Conservation (phyloP, 1,284 basidiomycete genomes). For the Acaromyces ingoldii region DNA sequence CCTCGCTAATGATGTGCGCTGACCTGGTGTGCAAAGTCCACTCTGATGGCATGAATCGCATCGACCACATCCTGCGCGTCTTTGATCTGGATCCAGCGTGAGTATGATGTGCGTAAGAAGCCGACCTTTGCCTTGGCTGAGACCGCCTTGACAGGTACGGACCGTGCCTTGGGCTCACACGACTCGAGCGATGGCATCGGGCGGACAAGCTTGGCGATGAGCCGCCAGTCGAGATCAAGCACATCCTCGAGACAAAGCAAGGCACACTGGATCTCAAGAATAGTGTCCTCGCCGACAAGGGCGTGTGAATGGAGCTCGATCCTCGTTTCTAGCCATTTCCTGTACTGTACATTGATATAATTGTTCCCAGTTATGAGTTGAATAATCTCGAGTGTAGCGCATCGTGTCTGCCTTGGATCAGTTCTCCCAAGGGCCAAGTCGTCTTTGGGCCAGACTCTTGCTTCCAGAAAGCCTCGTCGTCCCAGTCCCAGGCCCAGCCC, state of each 20-base stretch:
- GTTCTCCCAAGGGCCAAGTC: constrained; percentile 88
- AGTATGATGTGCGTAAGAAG: constrained; percentile 3
- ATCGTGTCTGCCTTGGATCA: constrained; percentile 82
- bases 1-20: constrained; percentile 11
- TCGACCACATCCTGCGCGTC: constrained; percentile 44
- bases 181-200: constrained; percentile 81
- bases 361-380: constrained; percentile 62
- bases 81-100: constrained; percentile 46
- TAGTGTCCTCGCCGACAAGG: constrained; percentile 4
- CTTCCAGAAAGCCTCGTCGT: constrained; percentile 49
- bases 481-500: constrained; percentile 47
- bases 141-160: constrained; percentile 61
- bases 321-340: too few relatives aligned
- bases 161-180: constrained; percentile 74
- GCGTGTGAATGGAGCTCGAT: too few relatives aligned
- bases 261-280: constrained; percentile 24
- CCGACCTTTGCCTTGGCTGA: neutral
- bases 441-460: neutral
- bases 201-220: constrained; percentile 73
- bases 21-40: constrained; percentile 29
- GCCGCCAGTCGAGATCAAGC: constrained; percentile 72
- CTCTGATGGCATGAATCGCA: constrained; percentile 33
- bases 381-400: constrained; percentile 92
- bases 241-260: constrained; percentile 41
- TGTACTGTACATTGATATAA: too few relatives aligned